phyloP scores from a whole-genome alignment of 2,329 filamentous ascomycete species.

The Pseudohalonectria lignicola region DNA sequence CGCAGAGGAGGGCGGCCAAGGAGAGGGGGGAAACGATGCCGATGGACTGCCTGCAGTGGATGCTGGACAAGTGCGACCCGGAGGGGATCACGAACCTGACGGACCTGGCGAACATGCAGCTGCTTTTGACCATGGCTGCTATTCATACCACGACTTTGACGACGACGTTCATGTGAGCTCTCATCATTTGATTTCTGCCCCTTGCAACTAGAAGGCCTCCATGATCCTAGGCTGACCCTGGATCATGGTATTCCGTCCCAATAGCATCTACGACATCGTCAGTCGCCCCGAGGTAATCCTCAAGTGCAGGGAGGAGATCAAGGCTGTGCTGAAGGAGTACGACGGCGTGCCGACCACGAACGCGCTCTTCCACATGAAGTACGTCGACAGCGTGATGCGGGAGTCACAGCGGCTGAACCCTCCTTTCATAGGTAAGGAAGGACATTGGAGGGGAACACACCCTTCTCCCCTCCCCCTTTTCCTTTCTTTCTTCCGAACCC shows the following conservation, averaged over 20 bases:
- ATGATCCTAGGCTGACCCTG: no score
- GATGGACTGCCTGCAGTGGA: conserved; percentile 3
- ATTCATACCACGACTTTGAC: conserved; percentile 38
- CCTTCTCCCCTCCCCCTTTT: not conserved
- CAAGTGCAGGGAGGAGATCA: conserved; percentile 38
- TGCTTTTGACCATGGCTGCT: conserved; percentile 32
- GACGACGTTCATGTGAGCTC: conserved; percentile 6
- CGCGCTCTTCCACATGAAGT: conserved; percentile 23
- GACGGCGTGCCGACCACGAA: conserved; percentile 11
- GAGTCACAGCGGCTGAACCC: conserved; percentile 23
- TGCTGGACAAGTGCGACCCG: conserved; percentile 11
- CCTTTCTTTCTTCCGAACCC: no score
- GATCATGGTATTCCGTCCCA: no score
- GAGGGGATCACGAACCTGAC: conserved; percentile 11
- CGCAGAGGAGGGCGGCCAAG: not conserved
- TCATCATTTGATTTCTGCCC: no score
- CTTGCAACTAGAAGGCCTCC: no score
- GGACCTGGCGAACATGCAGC: conserved; percentile 27
- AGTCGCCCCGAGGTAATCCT: conserved; percentile 36
- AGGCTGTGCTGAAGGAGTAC: conserved; percentile 20
- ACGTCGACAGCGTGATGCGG: conserved; percentile 29
- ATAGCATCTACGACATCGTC: conserved; percentile 32
- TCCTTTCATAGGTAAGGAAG: not conserved
- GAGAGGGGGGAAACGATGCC: not conserved
- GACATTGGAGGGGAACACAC: not conserved